Evolutionary conservation across 1,139 yeast species (phyloP), one percentile per base, ranked within the genome.

Genomic region (Pichia sp.): DNA sequence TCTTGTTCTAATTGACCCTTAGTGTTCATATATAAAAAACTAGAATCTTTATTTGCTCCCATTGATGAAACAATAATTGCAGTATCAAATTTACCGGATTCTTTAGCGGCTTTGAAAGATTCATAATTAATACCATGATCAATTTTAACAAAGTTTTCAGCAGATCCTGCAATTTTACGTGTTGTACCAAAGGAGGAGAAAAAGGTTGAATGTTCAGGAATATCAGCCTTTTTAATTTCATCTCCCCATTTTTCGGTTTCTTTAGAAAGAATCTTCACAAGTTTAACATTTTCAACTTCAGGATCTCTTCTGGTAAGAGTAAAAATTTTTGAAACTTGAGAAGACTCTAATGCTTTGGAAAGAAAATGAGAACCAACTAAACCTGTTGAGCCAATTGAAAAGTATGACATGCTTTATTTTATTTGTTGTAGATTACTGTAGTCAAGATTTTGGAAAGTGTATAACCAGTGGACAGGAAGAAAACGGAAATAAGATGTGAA

Each of bases 111-210:
- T 58, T 78, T 74, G 5, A 94, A 92, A 39, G 82, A 66, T 34
- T 71, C 77, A 40, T 75, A 65, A 60, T 85, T 86, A 55, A 81
- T 68, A 43, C 85, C 94, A 57, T 81, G 76, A 59, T 87, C 96
- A 53, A 86, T 80, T 55, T 72, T 71, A 54, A 73, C 72, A 66
- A 86, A 89, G 28, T 78, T 74, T 31, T 76, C 85, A 4, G 79
- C 69, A 1, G 82, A 71, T n/a, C 92, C 92, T 3, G 89, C 95
- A 25, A 68, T 72, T 1, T 76, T 81, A 46, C 75, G 72, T 1
- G 95, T 86, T 18, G 95, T 84, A n/a, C 89, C 95, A 57, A 87
- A 75, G 0, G 81, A 79, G 1, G 86, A 76, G 54, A 82, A 75
- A 50, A 78, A 71, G 0, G 71, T 63, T 52, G 64, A 58, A 10